Conservation (phyloP, 495 filamentous ascomycete genomes). For the Poronia punctata region DNA sequence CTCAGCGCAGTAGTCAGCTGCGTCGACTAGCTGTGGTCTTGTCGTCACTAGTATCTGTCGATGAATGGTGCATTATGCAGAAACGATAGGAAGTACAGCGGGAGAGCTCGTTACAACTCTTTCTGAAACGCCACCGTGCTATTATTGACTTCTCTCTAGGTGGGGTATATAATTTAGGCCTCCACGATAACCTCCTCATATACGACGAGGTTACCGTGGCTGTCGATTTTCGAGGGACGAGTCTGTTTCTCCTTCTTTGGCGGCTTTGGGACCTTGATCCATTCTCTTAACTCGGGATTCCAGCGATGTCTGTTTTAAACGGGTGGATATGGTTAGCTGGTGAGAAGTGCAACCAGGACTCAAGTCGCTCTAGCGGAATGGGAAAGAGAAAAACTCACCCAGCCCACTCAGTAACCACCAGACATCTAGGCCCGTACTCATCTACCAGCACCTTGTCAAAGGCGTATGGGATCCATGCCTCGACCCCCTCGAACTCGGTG, state of each 20-base stretch:
- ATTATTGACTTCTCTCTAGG: no score
- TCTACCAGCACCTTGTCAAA: constrained; percentile 65
- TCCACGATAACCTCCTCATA: constrained; percentile 24
- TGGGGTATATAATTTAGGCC: not conserved
- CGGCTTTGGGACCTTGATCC: constrained; percentile 35
- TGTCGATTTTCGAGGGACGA: constrained; percentile 16
- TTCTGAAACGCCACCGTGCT: no score
- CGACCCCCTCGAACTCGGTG: constrained; percentile 68
- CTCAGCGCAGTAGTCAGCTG: no score
- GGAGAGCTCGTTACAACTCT: no score
- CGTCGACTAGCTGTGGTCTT: no score
- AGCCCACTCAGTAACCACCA: constrained; percentile 57
- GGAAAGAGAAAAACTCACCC: constrained; percentile 40
- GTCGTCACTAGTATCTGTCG: no score
- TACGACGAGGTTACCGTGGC: constrained; percentile 16
- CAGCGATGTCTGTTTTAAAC: constrained; percentile 39
- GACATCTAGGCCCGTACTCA: constrained; percentile 64
- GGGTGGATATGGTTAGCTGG: no score
- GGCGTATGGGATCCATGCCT: constrained; percentile 67
- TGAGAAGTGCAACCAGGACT: constrained; percentile 8
- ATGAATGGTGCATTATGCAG: no score
- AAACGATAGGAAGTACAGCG: no score
- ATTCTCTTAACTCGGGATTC: constrained; percentile 38
- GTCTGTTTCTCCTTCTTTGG: constrained; percentile 10
- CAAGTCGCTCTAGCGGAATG: not conserved